A percentile compares a stretch with the other conserved stretches of the same genome.
phyloP scores from a whole-genome alignment of 2,329 filamentous ascomycete genomes.

The Clonostachys solani region DNA sequence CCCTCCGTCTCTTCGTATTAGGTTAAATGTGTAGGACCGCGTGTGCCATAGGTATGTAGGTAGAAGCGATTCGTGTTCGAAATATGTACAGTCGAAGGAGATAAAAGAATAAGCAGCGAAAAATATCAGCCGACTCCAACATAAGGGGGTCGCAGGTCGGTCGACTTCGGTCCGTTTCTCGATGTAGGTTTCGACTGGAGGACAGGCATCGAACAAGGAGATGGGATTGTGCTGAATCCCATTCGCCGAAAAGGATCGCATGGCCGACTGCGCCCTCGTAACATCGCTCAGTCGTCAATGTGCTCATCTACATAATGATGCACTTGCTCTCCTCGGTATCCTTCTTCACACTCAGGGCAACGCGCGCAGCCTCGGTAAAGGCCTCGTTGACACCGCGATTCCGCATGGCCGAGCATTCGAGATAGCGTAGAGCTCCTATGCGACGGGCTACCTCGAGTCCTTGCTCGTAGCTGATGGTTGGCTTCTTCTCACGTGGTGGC shows the following conservation, averaged over 20 bases:
- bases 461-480: constrained; percentile 85
- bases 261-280: no score
- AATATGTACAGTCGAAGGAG: not conserved
- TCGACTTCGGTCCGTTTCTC: no score
- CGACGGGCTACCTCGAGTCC: constrained; percentile 86
- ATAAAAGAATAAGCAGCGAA: not conserved
- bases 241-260: not conserved
- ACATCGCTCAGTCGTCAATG: not conserved
- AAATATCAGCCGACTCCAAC: not conserved
- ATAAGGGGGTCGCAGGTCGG: not conserved
- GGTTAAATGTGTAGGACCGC: no score
- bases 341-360: constrained; percentile 73
- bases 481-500: constrained; percentile 54
- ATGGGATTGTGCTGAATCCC: not conserved
- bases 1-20: no score
- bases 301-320: constrained; percentile 48
- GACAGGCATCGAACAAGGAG: not conserved
- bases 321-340: constrained; percentile 60
- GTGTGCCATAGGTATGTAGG: no score
- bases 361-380: constrained; percentile 94
- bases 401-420: constrained; percentile 98
- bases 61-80: no score
- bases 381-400: constrained; percentile 98
- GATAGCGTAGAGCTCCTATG: constrained; percentile 89
- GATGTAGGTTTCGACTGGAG: not conserved